phyloP scores from a whole-genome alignment of 2,329 filamentous ascomycete species.

The Aspergillus clavatus region DNA sequence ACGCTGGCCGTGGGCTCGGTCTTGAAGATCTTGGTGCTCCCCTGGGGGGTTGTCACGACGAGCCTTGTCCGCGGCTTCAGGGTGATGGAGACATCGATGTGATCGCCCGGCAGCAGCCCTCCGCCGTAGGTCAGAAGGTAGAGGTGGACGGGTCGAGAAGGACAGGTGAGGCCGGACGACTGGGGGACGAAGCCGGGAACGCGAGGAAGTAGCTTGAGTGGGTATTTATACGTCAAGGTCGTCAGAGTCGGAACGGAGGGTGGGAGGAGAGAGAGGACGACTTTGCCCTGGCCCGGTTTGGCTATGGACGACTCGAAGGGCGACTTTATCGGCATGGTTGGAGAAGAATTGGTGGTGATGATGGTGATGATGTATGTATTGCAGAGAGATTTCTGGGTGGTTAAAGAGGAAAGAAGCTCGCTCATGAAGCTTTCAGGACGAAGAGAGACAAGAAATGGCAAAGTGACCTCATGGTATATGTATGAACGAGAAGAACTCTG shows the following conservation, averaged over 20 bases:
- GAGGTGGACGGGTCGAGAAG: constrained; percentile 62
- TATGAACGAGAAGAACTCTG: background rate
- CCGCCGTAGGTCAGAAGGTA: constrained; percentile 94
- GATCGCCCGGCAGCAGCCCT: constrained; percentile 82
- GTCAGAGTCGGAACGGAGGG: constrained; percentile 66
- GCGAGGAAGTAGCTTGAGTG: constrained; percentile 86
- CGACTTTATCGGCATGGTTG: constrained; percentile 50
- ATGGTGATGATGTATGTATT: too few species aligned
- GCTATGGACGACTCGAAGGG: constrained; percentile 73
- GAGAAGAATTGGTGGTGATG: too few species aligned
- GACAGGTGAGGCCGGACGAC: constrained; percentile 27
- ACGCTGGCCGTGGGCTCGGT: constrained; percentile 44
- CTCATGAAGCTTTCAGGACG: too few species aligned
- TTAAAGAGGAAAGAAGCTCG: background rate
- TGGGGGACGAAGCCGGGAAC: constrained; percentile 59
- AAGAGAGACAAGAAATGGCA: constrained; percentile 1
- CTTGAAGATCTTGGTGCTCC: constrained; percentile 95
- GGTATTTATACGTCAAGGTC: constrained; percentile 82
- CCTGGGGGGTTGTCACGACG: constrained; percentile 57
- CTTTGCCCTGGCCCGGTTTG: constrained; percentile 69
- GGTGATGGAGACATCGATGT: constrained; percentile 66
- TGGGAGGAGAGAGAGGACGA: constrained; percentile 69
- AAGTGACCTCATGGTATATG: constrained; percentile 9
- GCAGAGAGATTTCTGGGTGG: too few species aligned
- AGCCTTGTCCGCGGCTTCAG: constrained; percentile 63